Evolutionary conservation across 139 green algal genomes (phyloP).

Genomic region (Tetradesmus obliquus): DNA sequence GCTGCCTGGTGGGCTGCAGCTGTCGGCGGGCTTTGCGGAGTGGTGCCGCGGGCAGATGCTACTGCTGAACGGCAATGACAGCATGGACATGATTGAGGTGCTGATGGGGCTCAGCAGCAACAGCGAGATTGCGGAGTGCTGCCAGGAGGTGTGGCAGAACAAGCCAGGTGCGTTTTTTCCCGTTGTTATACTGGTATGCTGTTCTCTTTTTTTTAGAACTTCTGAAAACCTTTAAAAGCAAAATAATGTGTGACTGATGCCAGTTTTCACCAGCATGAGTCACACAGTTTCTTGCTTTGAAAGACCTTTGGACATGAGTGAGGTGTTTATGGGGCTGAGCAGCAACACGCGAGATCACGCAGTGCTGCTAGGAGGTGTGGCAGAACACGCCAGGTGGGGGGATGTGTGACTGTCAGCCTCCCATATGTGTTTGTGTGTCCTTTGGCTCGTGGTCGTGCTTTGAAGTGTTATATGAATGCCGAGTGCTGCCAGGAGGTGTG

Average conservation of each 20-base stretch:
- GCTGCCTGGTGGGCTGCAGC: conserved; percentile 47
- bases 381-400: conserved; percentile 57
- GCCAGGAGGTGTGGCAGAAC: conserved; percentile 52
- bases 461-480: conserved; percentile 9
- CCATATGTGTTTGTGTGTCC: too few relatives aligned
- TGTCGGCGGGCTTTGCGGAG: conserved; percentile 50
- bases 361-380: conserved; percentile 71
- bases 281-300: too few relatives aligned
- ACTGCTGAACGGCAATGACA: conserved; percentile 62
- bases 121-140: conserved; percentile 84
- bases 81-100: conserved; percentile 83
- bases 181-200: background rate
- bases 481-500: conserved; percentile 74
- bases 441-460: too few relatives aligned
- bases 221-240: too few relatives aligned
- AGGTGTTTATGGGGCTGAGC: conserved; percentile 76
- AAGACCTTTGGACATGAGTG: conserved; percentile 66
- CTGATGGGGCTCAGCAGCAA: conserved; percentile 73
- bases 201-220: too few relatives aligned
- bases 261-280: too few relatives aligned
- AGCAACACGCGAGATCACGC: conserved; percentile 78
- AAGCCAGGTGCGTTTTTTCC: conserved; percentile 53
- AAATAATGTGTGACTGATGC: too few relatives aligned
- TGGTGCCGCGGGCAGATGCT: conserved; percentile 71
- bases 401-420: too few relatives aligned